Percentiles rank a stretch among this genome's conserved stretches.
Evolutionary conservation across 2,329 filamentous ascomycete genomes (phyloP).

Genomic region (Fusarium piperis): DNA sequence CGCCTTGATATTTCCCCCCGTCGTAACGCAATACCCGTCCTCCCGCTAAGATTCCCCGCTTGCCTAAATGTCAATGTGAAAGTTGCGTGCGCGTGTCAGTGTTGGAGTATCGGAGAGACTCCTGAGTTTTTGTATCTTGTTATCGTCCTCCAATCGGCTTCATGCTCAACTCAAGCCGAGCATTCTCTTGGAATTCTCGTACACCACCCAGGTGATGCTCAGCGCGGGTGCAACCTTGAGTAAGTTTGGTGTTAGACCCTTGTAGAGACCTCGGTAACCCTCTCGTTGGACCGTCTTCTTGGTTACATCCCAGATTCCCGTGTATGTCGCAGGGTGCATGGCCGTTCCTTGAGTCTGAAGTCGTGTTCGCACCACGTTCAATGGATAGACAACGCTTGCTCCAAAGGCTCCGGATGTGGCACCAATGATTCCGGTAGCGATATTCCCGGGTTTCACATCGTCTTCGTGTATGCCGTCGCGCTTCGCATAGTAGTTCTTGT

Average conservation of each 20-base stretch:
- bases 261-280: constrained; percentile 88
- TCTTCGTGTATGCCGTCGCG: constrained; percentile 79
- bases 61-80: constrained; percentile 40
- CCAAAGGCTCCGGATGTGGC: constrained; percentile 92
- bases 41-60: constrained; percentile 40
- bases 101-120: constrained; percentile 13
- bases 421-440: constrained; percentile 87
- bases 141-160: not conserved
- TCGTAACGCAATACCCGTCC: constrained; percentile 40
- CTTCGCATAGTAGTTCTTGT: constrained; percentile 76
- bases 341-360: constrained; percentile 93
- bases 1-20: constrained; percentile 29
- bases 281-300: constrained; percentile 84
- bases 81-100: constrained; percentile 19
- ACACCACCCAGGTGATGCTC: constrained; percentile 93
- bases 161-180: constrained; percentile 60
- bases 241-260: constrained; percentile 92
- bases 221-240: constrained; percentile 96
- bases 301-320: constrained; percentile 89
- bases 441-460: constrained; percentile 81
- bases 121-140: constrained; percentile 4
- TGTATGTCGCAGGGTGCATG: constrained; percentile 91
- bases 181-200: constrained; percentile 86
- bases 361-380: constrained; percentile 92
- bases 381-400: constrained; percentile 91